Evolutionary conservation across 495 filamentous ascomycete species (phyloP).

Genomic region (Glutinoglossum americanum): DNA sequence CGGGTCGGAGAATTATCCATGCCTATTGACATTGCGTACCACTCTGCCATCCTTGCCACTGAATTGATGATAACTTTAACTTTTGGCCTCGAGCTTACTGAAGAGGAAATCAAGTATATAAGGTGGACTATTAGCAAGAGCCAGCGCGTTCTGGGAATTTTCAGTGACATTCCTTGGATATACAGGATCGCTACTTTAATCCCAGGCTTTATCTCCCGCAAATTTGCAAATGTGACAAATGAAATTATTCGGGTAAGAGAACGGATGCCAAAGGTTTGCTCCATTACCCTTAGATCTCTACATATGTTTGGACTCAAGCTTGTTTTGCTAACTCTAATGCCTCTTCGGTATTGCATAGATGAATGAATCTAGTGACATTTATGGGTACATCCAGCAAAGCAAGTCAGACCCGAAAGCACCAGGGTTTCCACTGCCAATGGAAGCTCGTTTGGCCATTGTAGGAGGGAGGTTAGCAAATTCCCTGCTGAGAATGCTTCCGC

Average conservation of each 20-base stretch:
- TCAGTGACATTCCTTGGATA: not conserved
- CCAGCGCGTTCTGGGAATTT: not conserved
- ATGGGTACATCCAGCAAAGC: not conserved
- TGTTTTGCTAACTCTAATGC: not conserved
- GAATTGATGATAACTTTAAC: conserved; percentile 22
- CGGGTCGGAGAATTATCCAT: not conserved
- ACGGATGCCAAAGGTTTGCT: too few species aligned
- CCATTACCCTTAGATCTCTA: too few species aligned
- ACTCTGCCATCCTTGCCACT: not conserved
- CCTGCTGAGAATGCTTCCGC: too few species aligned
- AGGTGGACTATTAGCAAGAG: conserved; percentile 3
- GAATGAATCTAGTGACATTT: not conserved
- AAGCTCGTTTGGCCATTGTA: not conserved
- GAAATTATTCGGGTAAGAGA: not conserved
- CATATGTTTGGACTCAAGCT: too few species aligned
- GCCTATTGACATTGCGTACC: not conserved
- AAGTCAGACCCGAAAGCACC: not conserved
- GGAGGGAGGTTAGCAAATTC: not conserved
- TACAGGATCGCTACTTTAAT: not conserved
- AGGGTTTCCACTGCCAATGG: not conserved
- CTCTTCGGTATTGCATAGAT: not conserved
- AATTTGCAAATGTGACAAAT: not conserved
- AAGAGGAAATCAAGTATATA: conserved; percentile 8
- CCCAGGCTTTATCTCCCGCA: not conserved
- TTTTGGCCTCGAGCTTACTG: conserved; percentile 21